Conservation (phyloP, 1,284 basidiomycete species). For the Trametes pubescens region DNA sequence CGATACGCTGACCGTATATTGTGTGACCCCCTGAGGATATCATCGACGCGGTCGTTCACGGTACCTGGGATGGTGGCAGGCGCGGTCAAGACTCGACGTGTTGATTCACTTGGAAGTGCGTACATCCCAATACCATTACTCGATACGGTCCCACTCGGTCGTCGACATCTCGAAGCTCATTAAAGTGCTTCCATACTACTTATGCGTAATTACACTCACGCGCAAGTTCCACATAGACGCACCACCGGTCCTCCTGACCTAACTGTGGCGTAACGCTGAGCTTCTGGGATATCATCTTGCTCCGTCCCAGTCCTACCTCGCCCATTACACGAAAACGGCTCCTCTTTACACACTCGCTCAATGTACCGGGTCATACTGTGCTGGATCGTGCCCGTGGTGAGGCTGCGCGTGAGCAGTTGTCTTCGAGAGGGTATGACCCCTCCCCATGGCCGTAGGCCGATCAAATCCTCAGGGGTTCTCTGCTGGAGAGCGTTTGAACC, state of each 20-base stretch:
- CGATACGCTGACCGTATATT: no score
- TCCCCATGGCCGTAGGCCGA: not conserved
- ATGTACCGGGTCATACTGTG: not conserved
- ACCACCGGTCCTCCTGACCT: not conserved
- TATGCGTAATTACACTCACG: not conserved
- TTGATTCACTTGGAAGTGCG: no score
- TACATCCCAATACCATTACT: no score
- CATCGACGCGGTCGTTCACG: no score
- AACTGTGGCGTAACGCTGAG: not conserved
- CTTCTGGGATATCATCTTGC: not conserved
- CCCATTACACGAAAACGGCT: not conserved
- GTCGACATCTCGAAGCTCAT: no score
- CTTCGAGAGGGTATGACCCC: constrained; percentile 4
- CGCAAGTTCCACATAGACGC: not conserved
- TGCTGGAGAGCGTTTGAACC: constrained; percentile 4
- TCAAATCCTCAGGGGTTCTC: constrained; percentile 3
- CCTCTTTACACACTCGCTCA: not conserved
- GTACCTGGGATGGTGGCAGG: no score
- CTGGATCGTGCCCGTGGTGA: not conserved
- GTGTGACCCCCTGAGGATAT: no score
- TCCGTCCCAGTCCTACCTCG: not conserved
- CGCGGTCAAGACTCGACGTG: no score
- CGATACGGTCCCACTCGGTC: no score
- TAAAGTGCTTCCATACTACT: no score
- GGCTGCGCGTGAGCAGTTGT: not conserved